phyloP scores from a whole-genome alignment of 139 green algal species.

The Microglena sp. region DNA sequence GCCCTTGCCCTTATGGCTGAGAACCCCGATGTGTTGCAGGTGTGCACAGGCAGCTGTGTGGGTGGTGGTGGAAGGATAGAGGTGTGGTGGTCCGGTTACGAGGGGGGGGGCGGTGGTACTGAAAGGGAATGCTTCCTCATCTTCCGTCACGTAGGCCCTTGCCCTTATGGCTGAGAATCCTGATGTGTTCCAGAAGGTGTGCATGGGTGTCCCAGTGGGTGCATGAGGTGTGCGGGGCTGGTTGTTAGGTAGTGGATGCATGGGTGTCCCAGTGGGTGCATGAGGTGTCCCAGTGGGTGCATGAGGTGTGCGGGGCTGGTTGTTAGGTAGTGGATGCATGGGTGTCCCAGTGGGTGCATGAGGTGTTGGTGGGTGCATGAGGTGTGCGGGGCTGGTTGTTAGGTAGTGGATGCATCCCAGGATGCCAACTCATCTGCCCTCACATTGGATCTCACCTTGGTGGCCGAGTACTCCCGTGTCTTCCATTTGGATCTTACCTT shows the following conservation, averaged over 20 bases:
- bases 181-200: neutral
- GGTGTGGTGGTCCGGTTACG: neutral
- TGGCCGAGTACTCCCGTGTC: too few species aligned
- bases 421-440: too few species aligned
- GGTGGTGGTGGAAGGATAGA: neutral
- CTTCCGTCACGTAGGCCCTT: neutral
- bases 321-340: neutral
- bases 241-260: neutral
- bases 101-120: neutral
- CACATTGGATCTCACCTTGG: too few species aligned
- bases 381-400: too few species aligned
- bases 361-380: too few species aligned
- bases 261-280: neutral
- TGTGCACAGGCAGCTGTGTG: slow-evolving; percentile 17
- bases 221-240: neutral
- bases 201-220: neutral
- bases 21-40: slow-evolving; percentile 64
- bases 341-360: neutral
- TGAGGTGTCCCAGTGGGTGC: neutral
- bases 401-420: too few species aligned
- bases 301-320: neutral
- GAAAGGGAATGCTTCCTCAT: neutral
- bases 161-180: neutral
- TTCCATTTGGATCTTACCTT: too few species aligned
- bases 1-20: slow-evolving; percentile 71